Evolutionary conservation across 2,329 filamentous ascomycete species (phyloP).

Genomic region (Calonectria hawksworthii): DNA sequence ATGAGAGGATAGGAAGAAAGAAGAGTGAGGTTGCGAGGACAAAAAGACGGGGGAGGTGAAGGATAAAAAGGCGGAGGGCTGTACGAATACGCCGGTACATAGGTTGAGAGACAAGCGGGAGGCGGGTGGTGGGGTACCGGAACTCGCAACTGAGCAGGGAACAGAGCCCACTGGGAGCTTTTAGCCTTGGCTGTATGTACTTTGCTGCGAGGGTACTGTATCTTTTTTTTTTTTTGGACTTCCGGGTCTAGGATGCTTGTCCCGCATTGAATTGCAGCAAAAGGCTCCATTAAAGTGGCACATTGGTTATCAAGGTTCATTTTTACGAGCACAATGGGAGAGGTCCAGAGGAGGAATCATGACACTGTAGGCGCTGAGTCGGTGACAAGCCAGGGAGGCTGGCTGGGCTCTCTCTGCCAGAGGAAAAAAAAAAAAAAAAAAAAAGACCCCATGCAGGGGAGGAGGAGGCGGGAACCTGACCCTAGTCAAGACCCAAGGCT

Average conservation of each 20-base stretch:
- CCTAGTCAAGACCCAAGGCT: background rate
- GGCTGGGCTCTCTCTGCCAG: background rate
- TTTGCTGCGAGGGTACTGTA: background rate
- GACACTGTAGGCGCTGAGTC: background rate
- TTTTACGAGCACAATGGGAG: background rate
- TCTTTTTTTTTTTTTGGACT: background rate
- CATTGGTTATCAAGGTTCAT: constrained; percentile 4
- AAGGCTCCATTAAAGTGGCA: background rate
- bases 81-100: constrained; percentile 46
- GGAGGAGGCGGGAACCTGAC: background rate
- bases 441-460: background rate
- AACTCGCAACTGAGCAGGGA: constrained; percentile 24
- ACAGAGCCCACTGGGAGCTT: constrained; percentile 4
- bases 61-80: constrained; percentile 47
- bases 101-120: constrained; percentile 41
- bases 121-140: constrained; percentile 32
- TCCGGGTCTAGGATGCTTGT: background rate
- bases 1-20: constrained; percentile 33
- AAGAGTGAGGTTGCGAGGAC: constrained; percentile 39
- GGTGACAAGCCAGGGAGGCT: constrained; percentile 1
- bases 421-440: background rate
- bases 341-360: background rate
- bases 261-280: background rate
- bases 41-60: constrained; percentile 47
- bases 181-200: constrained; percentile 5